Conservation (phyloP, 2,329 filamentous ascomycete genomes). For the Saccharata proteae region DNA sequence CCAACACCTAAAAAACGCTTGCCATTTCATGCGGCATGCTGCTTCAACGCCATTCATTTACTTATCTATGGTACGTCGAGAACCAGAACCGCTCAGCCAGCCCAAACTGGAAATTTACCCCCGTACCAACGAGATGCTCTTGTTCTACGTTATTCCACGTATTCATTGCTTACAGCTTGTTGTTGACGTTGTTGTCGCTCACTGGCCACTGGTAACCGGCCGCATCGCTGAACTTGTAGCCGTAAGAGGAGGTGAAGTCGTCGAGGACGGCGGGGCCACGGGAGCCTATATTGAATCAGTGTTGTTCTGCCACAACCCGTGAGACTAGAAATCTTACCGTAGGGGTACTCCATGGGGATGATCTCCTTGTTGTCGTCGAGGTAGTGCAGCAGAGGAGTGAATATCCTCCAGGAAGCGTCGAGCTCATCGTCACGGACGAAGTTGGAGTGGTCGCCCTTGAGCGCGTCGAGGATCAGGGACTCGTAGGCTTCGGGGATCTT, state of each 20-base stretch:
- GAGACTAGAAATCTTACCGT: slow-evolving; percentile 52
- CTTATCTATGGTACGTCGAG: background rate
- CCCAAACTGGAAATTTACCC: no score
- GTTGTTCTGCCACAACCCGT: slow-evolving; percentile 6
- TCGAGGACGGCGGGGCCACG: slow-evolving; percentile 92
- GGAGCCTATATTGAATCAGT: slow-evolving; percentile 53
- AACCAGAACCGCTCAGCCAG: slow-evolving; percentile 6
- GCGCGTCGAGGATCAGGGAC: slow-evolving; percentile 87
- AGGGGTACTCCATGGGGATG: slow-evolving; percentile 98
- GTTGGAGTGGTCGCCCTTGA: slow-evolving; percentile 99
- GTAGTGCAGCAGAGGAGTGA: slow-evolving; percentile 94
- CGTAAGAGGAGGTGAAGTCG: slow-evolving; percentile 95
- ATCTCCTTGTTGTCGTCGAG: slow-evolving; percentile 99
- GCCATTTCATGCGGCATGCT: background rate
- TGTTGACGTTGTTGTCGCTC: slow-evolving; percentile 57
- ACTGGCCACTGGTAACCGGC: slow-evolving; percentile 84
- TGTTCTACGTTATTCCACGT: no score
- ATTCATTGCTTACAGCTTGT: slow-evolving; percentile 59
- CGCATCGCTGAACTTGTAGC: slow-evolving; percentile 97
- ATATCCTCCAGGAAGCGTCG: slow-evolving; percentile 96
- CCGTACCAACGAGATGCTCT: no score
- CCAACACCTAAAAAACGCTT: no score
- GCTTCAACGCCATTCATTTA: background rate
- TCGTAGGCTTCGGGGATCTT: slow-evolving; percentile 99
- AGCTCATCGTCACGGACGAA: slow-evolving; percentile 61